Evolutionary conservation across 179 eudicot genomes (phyloP), one percentile per base, ranked within the genome.

Genomic region (Beta macrorhiza): DNA sequence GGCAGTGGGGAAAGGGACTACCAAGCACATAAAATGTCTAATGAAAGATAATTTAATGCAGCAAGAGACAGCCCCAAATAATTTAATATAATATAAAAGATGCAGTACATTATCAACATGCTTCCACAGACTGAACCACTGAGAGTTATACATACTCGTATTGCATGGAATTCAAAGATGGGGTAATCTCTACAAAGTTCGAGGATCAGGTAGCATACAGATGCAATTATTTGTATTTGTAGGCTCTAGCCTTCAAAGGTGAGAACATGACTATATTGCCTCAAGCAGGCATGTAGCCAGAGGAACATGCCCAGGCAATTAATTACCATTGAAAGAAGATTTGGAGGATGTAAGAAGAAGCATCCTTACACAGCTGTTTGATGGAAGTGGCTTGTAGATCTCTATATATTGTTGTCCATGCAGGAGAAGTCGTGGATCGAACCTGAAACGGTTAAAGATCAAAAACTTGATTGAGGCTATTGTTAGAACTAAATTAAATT

Each of bases 391-490:
- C 89, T 88, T 91, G 90, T 92, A 95, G 44, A 95, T 85, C 81
- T 95, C 97, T 75, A 93, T 92, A 82, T 92, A 93, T 79, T 93
- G 97, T 75, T 95, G 97, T 45, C 97, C 97, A 80, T 95, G 98
- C 82, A 95, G 85, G 71, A 92, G 87, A 80, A 95, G 93, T 29
- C 89, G 91, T 6, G 90, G 93, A 86, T 95, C 97, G 84, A 76
- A 92, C 76, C 98, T 95, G 90, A 61, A 79, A 82, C 80, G 49
- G 14, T 58, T 11, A 16, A 58, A 56, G 75, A 44, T 59, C 49
- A 81, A 56, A 69, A 83, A 83, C 17, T 42, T 19, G 42, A 3
- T 20, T 25, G 29, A 76, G 19, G 80, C 22, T 59, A 19, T 45
- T 44, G 22, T 55, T 49, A 56, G 29, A 72, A 53, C 14, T 25